phyloP scores from a whole-genome alignment of 768 basidiomycete species.

The Leccinum subtestaceum region DNA sequence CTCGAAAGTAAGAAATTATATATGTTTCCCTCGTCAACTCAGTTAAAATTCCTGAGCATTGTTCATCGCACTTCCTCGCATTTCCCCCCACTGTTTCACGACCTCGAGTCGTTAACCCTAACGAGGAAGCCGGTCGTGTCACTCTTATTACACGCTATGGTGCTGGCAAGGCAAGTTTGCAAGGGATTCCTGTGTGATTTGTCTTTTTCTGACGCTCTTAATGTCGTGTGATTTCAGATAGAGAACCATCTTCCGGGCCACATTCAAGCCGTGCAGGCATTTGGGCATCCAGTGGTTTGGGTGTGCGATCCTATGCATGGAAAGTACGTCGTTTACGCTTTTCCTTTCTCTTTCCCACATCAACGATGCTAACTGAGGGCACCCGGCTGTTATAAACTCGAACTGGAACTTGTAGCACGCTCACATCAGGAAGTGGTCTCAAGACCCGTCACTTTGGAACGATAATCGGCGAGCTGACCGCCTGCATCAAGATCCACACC shows the following conservation, averaged over 20 bases:
- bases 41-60: background rate
- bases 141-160: constrained; percentile 95
- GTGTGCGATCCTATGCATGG: constrained; percentile 99
- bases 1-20: constrained; percentile 60
- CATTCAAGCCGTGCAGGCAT: constrained; percentile 74
- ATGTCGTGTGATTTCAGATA: constrained; percentile 46
- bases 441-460: constrained; percentile 91
- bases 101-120: constrained; percentile 76
- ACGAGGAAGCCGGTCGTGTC: constrained; percentile 77
- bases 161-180: constrained; percentile 62
- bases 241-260: constrained; percentile 72
- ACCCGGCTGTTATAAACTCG: background rate
- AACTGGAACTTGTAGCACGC: constrained; percentile 54
- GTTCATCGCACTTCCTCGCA: background rate
- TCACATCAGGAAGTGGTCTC: constrained; percentile 72
- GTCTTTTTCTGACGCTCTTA: background rate
- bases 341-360: background rate
- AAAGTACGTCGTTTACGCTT: constrained; percentile 58
- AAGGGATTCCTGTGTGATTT: background rate
- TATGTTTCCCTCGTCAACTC: background rate
- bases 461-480: constrained; percentile 83
- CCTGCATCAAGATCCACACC: constrained; percentile 79
- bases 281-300: constrained; percentile 89
- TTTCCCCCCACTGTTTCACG: background rate
- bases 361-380: background rate